Evolutionary conservation across 2,329 filamentous ascomycete species (phyloP).

Genomic region (Ceratocystis eucalypticola): DNA sequence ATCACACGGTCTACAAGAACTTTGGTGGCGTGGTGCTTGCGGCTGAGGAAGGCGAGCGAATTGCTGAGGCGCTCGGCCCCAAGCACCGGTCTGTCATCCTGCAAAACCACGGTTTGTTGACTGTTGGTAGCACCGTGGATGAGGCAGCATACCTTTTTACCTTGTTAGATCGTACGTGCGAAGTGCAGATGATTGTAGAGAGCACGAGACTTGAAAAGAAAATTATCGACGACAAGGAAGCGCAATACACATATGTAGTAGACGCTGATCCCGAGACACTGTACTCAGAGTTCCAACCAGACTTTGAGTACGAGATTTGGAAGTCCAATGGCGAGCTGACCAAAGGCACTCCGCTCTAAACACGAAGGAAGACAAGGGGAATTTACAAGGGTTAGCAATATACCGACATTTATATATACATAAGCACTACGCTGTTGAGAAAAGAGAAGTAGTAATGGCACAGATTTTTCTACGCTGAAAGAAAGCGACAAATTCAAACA

Average conservation of each 20-base stretch:
- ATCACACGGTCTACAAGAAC: constrained; percentile 45
- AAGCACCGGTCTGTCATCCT: constrained; percentile 42
- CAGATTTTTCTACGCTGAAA: not conserved
- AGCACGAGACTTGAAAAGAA: constrained; percentile 23
- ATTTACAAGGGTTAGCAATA: not conserved
- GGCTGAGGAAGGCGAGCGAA: constrained; percentile 44
- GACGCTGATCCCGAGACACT: constrained; percentile 25
- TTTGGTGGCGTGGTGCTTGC: constrained; percentile 51
- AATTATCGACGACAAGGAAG: constrained; percentile 29
- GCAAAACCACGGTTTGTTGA: constrained; percentile 51
- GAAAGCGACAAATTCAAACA: not conserved
- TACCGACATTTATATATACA: not conserved
- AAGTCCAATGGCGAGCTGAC: constrained; percentile 23
- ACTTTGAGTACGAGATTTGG: constrained; percentile 27
- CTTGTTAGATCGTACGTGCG: constrained; percentile 26
- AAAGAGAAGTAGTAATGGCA: not conserved
- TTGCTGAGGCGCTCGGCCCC: constrained; percentile 43
- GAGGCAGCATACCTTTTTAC: constrained; percentile 53
- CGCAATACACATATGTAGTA: constrained; percentile 28
- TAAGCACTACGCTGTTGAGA: not conserved
- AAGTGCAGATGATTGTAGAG: constrained; percentile 27
- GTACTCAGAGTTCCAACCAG: constrained; percentile 27
- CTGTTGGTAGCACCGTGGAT: constrained; percentile 50
- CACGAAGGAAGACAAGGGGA: too few species aligned
- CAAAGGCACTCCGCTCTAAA: constrained; percentile 8